Base-by-base conservation (phyloP, 2,329 filamentous ascomycete genomes). In the Dactylellina leptospora region DNA sequence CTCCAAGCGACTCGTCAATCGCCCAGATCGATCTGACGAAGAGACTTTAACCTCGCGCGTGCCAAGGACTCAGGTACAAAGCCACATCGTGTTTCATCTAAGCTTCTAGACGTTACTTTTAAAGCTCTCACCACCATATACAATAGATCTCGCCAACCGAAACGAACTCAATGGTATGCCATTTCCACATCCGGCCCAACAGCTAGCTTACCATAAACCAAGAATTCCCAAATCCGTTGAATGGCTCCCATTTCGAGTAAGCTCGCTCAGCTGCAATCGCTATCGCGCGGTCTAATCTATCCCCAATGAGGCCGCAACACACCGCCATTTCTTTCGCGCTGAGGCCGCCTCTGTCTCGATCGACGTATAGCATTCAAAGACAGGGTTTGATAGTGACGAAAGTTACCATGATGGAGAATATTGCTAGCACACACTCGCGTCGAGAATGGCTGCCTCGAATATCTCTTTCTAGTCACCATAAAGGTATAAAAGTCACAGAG, bases 131-230 rank as follows among this genome's bases (percentile, higher is more conserved):
- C 9, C 3, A 1, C 11, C 18, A 10, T 36, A 13, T 16, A 42
- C 28, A 5, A 11, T 27, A 4, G 48, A 23, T 27, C 47, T 53
- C 48, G 48, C 20, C 44, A 27, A 20, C 18, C 2, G 20, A n/a
- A 55, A 30, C 40, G 36, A 60, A 54, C 54, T 38, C 40, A 45
- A 58, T 11, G 13, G 6, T 27, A 45, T 44, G 4, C 11, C 20
- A 22, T 25, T 60, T 59, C 62, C 62, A n/a, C 18, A 59, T 68
- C 62, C 54, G 62, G 62, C 36, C n/a, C 38, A 45, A 59, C 42
- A n/a, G 11, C 18, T 47, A 33, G 8, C 6, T 9, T 28, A 45
- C 47, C 33, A n/a, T 11, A 22, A 55, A 18, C 8, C 20, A 2
- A 22, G 20, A 27, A 48, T 33, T 69, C 22, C 63, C 55, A 25